Evolutionary conservation across 2,329 filamentous ascomycete species (phyloP), one percentile per base, ranked within the genome.

Genomic region (Xylariaceae sp.): DNA sequence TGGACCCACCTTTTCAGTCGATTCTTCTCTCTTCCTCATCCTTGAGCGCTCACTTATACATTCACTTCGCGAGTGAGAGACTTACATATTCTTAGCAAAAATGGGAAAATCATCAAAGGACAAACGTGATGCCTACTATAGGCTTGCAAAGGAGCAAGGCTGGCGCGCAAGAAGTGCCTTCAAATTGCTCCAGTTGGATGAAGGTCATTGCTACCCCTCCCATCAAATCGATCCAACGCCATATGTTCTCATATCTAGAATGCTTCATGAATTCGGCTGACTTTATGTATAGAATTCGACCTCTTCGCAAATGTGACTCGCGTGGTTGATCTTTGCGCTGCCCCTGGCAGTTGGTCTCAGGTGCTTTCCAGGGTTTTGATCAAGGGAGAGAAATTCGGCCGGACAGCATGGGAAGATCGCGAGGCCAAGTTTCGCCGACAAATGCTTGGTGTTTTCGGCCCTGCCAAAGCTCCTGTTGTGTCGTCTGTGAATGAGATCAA

Each of bases 31-130:
- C 37, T 41, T 10, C 37, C 37, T 30, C 37, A 8, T 41, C 37
- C 8, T 41, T 41, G 37, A 5, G 5, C 23, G 23, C 37, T 41
- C 37, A 41, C 37, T 41, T 41, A 41, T 41, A 41, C 8, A 41
- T 7, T 41, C 9, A 8, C 11, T 7, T 41, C 11, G 8, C 11
- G 8, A 41, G 11, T 13, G 11, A 41, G 11, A 41, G 37, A 53
- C 45, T 48, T 55, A 44, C 47, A 9, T 44, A 50, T 56, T 55
- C 49, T 34, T 30, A 15, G 9, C 45, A n/a, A 30, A 54, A 35
- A 96, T 96, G 92, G 92, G 92, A 1, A 97, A 97, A 74, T 96
- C 94, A 1, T 97, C 93, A 52, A 99, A 99, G 76, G 94, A 99
- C 73, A 99, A 99, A 77, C 89, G 94, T 56, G 94, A 99, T 74